A percentile compares a stretch with the other conserved stretches of the same genome.
phyloP scores from a whole-genome alignment of 164 flowering plant genomes.

The Liquidambar formosana region DNA sequence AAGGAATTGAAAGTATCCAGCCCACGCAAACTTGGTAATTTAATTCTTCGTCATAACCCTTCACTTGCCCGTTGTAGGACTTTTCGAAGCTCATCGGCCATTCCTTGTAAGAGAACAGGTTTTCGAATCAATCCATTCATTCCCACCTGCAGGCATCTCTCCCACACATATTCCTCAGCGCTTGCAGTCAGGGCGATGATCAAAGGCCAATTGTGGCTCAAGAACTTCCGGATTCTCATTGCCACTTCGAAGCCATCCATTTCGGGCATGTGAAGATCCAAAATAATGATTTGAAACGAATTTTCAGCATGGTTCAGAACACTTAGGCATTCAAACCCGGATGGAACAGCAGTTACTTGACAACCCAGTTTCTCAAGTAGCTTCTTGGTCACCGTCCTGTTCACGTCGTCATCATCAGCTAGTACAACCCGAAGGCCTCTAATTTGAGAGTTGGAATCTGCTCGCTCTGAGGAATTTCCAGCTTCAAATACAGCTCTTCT shows the following conservation, averaged over 20 bases:
- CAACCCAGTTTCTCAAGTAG: constrained; percentile 50
- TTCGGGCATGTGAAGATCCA: constrained; percentile 54
- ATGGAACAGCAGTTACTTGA: constrained; percentile 35
- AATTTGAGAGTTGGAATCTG: constrained; percentile 25
- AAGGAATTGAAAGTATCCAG: not conserved
- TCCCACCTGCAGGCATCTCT: constrained; percentile 43
- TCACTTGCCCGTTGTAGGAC: constrained; percentile 34
- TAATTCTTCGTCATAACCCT: constrained; percentile 16
- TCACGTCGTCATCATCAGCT: constrained; percentile 45
- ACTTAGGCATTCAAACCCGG: constrained; percentile 49
- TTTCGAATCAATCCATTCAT: constrained; percentile 50
- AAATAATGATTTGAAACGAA: constrained; percentile 30
- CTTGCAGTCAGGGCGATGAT: constrained; percentile 46
- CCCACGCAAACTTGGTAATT: no score
- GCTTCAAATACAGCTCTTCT: constrained; percentile 15
- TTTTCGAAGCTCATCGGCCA: constrained; percentile 46
- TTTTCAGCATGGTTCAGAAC: constrained; percentile 24
- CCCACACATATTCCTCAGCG: constrained; percentile 34
- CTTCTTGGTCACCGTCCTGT: constrained; percentile 42
- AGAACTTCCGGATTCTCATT: constrained; percentile 36
- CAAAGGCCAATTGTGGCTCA: constrained; percentile 35
- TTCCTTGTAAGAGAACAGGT: constrained; percentile 46
- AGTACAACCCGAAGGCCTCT: constrained; percentile 42
- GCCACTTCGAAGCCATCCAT: constrained; percentile 48
- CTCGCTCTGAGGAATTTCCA: constrained; percentile 26